Conservation (phyloP, 345 rosid genomes). For the Ricinus communis region DNA sequence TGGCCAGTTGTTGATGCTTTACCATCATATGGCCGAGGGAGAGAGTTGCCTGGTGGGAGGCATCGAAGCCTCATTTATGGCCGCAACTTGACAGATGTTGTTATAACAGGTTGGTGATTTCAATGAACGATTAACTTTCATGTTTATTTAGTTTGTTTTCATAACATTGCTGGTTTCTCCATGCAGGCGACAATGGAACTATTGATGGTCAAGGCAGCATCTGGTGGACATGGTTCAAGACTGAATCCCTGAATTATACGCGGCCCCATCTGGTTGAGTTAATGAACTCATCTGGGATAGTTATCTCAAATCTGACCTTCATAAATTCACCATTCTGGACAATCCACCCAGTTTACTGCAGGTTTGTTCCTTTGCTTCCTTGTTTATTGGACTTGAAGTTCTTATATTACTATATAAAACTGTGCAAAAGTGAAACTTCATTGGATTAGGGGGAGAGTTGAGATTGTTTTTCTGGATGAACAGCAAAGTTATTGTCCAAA, state of each 20-base stretch:
- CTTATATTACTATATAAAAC: conserved; percentile 20
- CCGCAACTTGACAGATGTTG: conserved; percentile 81
- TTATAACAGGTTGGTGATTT: conserved; percentile 72
- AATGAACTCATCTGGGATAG: conserved; percentile 76
- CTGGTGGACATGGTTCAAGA: conserved; percentile 90
- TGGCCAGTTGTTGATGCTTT: conserved; percentile 97
- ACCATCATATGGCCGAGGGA: conserved; percentile 95
- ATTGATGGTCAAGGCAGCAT: conserved; percentile 90
- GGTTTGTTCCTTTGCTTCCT: conserved; percentile 49
- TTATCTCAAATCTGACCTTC: conserved; percentile 87
- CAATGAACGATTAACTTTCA: conserved; percentile 7
- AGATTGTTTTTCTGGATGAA: conserved; percentile 49
- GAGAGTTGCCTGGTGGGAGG: conserved; percentile 86
- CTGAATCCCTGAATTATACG: conserved; percentile 68
- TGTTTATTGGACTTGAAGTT: conserved; percentile 20
- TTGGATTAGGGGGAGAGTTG: conserved; percentile 41
- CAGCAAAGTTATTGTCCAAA: conserved; percentile 81
- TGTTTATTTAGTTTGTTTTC: conserved; percentile 15
- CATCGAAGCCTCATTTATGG: conserved; percentile 93
- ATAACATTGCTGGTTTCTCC: conserved; percentile 19
- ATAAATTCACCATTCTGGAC: conserved; percentile 95
- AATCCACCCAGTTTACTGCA: conserved; percentile 97
- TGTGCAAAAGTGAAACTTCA: conserved; percentile 38
- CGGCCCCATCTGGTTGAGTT: conserved; percentile 95
- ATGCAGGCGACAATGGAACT: conserved; percentile 86